Percentiles rank a stretch among this genome's conserved stretches.
Evolutionary conservation across 106 monocot genomes (phyloP).

Genomic region (Xerophyta viscosa): DNA sequence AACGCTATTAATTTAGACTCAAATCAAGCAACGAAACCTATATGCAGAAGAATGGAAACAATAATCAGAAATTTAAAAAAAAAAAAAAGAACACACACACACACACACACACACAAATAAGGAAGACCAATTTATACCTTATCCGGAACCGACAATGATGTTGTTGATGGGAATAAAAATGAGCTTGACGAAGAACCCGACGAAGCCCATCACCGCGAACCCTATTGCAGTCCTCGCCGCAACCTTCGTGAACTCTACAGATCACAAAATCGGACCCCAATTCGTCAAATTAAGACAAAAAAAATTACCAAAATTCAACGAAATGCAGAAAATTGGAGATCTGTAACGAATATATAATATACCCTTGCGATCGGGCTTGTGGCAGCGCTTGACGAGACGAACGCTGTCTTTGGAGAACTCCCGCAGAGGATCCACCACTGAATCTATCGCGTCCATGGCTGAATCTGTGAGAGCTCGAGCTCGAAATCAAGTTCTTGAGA

Average conservation of each 20-base stretch:
- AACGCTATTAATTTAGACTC: no score
- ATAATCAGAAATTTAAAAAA: no score
- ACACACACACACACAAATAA: no score
- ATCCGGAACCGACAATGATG: constrained; percentile 57
- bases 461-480: no score
- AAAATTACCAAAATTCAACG: background rate
- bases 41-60: no score
- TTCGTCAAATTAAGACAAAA: background rate
- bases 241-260: constrained; percentile 53
- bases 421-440: constrained; percentile 11
- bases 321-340: background rate
- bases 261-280: background rate
- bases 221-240: constrained; percentile 60
- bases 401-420: constrained; percentile 53
- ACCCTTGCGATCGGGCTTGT: constrained; percentile 72
- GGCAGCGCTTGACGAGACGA: constrained; percentile 53
- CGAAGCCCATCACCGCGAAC: constrained; percentile 70
- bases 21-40: no score
- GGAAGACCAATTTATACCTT: constrained; percentile 7
- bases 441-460: constrained; percentile 19
- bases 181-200: constrained; percentile 66
- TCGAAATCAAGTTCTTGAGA: no score
- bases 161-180: constrained; percentile 75
- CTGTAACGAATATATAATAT: background rate
- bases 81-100: no score